Conservation (phyloP, 2,329 filamentous ascomycete species). For the Thelonectria olida region DNA sequence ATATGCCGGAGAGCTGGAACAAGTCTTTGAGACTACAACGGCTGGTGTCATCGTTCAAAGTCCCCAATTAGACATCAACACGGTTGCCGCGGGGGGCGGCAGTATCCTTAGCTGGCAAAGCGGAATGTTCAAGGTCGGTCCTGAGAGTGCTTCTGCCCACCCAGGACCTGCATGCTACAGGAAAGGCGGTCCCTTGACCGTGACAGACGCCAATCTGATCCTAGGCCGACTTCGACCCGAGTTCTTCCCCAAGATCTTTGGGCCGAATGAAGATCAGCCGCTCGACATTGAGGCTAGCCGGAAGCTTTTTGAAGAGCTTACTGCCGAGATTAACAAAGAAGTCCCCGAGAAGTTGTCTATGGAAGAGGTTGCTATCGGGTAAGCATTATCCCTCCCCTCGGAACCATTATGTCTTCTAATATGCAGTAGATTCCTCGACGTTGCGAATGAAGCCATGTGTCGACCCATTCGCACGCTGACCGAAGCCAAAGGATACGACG, state of each 20-base stretch:
- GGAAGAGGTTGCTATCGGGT: constrained; percentile 75
- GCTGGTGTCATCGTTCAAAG: constrained; percentile 91
- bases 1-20: constrained; percentile 81
- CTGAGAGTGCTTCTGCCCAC: constrained; percentile 86
- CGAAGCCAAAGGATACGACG: constrained; percentile 89
- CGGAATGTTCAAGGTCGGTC: constrained; percentile 87
- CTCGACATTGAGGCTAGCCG: constrained; percentile 79
- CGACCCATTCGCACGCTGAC: constrained; percentile 87
- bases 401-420: too few relatives aligned
- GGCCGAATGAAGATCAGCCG: constrained; percentile 82
- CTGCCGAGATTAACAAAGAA: constrained; percentile 80
- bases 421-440: constrained; percentile 76
- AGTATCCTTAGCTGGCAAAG: constrained; percentile 86
- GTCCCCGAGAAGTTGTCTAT: constrained; percentile 74
- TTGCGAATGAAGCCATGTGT: constrained; percentile 93
- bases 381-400: neutral
- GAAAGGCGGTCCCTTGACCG: constrained; percentile 85
- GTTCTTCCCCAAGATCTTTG: constrained; percentile 94
- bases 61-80: constrained; percentile 92
- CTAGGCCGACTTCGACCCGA: constrained; percentile 84
- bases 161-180: constrained; percentile 90
- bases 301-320: constrained; percentile 77
- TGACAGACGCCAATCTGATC: constrained; percentile 89
- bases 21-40: constrained; percentile 92
- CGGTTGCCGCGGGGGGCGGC: constrained; percentile 87